Evolutionary conservation across 2,329 filamentous ascomycete species (phyloP).

Genomic region (Talaromyces sp.): DNA sequence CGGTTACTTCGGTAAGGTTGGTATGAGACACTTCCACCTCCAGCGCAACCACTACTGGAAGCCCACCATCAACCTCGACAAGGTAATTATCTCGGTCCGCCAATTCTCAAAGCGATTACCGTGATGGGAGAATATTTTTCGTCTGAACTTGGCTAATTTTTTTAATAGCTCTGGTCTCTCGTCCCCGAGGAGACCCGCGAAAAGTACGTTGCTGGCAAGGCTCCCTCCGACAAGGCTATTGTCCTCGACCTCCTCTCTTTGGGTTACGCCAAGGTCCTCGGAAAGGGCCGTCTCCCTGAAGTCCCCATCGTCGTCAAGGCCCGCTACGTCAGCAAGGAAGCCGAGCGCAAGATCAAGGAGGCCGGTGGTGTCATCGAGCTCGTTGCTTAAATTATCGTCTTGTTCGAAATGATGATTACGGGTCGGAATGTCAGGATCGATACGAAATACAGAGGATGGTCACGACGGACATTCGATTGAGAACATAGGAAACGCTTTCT

Average conservation of each 20-base stretch:
- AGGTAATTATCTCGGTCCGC: conserved; percentile 58
- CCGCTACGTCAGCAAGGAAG: conserved; percentile 90
- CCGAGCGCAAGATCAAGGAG: conserved; percentile 98
- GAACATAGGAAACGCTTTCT: background rate
- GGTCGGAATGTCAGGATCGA: background rate
- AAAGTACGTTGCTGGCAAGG: conserved; percentile 73
- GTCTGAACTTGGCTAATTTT: conserved; percentile 6
- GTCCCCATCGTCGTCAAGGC: conserved; percentile 93
- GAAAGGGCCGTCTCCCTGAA: conserved; percentile 93
- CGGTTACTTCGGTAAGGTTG: conserved; percentile 98
- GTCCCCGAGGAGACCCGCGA: conserved; percentile 91
- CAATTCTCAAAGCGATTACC: background rate
- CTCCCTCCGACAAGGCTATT: conserved; percentile 85
- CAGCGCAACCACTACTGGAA: conserved; percentile 96
- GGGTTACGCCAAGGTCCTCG: conserved; percentile 98
- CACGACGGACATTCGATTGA: background rate
- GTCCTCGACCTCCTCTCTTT: conserved; percentile 96
- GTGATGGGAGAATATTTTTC: background rate
- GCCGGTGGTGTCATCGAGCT: conserved; percentile 94
- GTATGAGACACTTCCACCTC: conserved; percentile 97
- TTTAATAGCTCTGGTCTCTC: conserved; percentile 80
- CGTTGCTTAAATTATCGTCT: conserved; percentile 67
- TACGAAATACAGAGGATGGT: conserved; percentile 6
- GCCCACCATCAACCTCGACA: conserved; percentile 97
- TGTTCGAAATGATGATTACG: background rate